These are phyloP conservation scores for Coleophoma crateriformis DNA, from an alignment of 2,329 filamentous ascomycete species.

Conservation along the genomic window DNA sequence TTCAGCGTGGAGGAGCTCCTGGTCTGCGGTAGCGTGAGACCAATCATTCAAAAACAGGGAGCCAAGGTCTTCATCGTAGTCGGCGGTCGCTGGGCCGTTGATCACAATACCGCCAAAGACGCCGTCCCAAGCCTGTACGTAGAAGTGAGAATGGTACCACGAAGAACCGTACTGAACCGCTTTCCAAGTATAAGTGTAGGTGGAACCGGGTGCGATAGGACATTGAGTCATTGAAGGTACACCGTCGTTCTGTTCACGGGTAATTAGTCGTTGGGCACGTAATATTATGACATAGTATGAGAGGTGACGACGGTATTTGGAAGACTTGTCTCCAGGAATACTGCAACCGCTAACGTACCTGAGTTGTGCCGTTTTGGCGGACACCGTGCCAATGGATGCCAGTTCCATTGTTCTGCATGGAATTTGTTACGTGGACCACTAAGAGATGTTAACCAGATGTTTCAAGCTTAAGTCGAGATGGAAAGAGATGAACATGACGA, in stretches of 20 bases:
- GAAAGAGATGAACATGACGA: background rate
- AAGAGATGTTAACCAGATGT: background rate
- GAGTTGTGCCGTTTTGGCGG: constrained; percentile 29
- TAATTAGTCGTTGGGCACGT: no score
- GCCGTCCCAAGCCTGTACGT: constrained; percentile 43
- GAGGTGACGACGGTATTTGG: no score
- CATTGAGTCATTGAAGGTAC: constrained; percentile 30
- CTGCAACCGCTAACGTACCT: constrained; percentile 14
- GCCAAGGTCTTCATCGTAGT: constrained; percentile 60
- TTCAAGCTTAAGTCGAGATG: background rate
- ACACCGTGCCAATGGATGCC: constrained; percentile 43
- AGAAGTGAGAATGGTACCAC: constrained; percentile 56
- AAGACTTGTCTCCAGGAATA: background rate
- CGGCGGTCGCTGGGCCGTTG: constrained; percentile 47
- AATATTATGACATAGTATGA: no score
- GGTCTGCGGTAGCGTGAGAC: constrained; percentile 19
- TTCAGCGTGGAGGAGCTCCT: constrained; percentile 11
- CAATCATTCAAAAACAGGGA: constrained; percentile 31
- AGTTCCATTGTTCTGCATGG: constrained; percentile 33
- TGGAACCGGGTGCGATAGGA: background rate
- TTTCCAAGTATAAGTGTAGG: background rate
- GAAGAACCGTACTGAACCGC: constrained; percentile 34
- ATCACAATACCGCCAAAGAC: constrained; percentile 54
- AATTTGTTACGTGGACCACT: constrained; percentile 23
- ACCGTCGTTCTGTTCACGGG: constrained; percentile 24